Evolutionary conservation across 352 stramenopile genomes (phyloP).

Genomic region (Pythium angustatum): DNA sequence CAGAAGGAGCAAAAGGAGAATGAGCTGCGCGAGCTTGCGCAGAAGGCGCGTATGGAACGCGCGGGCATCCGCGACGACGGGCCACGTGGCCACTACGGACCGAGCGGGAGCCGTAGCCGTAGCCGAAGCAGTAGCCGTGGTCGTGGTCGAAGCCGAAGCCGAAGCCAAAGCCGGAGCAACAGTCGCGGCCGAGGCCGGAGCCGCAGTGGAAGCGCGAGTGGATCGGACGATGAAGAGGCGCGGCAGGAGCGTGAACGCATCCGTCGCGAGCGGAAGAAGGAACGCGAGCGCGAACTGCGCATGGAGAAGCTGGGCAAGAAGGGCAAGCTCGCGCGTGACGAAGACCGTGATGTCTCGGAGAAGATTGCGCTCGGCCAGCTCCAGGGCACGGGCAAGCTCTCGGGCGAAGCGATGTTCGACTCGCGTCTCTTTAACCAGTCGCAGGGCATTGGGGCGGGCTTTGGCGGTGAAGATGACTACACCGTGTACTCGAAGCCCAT

Average conservation of each 20-base stretch:
- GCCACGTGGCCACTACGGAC: constrained; percentile 20
- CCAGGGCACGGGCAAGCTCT: constrained; percentile 80
- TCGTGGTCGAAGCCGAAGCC: constrained; percentile 20
- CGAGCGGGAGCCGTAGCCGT: constrained; percentile 19
- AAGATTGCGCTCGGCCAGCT: constrained; percentile 98
- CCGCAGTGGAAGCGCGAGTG: constrained; percentile 24
- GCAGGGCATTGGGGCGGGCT: constrained; percentile 94
- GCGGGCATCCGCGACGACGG: constrained; percentile 59
- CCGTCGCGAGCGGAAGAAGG: constrained; percentile 91
- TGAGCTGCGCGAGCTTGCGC: constrained; percentile 93
- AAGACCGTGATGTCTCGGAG: constrained; percentile 97
- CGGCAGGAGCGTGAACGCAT: constrained; percentile 70
- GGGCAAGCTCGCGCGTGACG: constrained; percentile 92
- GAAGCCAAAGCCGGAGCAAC: constrained; percentile 10
- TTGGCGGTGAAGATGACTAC: constrained; percentile 98
- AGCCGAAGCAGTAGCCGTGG: constrained; percentile 25
- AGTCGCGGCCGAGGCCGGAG: constrained; percentile 22
- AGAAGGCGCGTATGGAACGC: constrained; percentile 92
- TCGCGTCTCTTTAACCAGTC: constrained; percentile 98
- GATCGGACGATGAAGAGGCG: constrained; percentile 44
- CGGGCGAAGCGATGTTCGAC: constrained; percentile 94
- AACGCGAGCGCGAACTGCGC: constrained; percentile 93
- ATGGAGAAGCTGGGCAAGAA: constrained; percentile 94
- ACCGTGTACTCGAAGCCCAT: constrained; percentile 98
- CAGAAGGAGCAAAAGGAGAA: constrained; percentile 97